A percentile compares a stretch with the other conserved stretches of the same genome.
Conservation (phyloP, 2,329 filamentous ascomycete species). For the Diaporthe helianthi region DNA sequence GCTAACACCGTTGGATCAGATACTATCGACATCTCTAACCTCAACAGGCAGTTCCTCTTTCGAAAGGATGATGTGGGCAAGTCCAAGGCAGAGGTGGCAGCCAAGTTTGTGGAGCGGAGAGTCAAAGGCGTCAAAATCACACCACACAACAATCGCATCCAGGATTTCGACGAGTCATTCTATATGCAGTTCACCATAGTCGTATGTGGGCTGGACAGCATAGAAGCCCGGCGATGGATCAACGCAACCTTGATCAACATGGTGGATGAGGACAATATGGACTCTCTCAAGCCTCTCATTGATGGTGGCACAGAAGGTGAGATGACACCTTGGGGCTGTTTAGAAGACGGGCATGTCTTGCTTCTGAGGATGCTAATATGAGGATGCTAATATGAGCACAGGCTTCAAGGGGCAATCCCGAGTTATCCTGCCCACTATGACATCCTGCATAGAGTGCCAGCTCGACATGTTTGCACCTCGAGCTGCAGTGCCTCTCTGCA, state of each 20-base stretch:
- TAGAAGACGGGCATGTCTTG: neutral
- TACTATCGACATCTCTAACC: constrained; percentile 97
- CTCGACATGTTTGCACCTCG: constrained; percentile 98
- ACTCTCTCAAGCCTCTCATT: constrained; percentile 90
- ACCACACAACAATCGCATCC: constrained; percentile 91
- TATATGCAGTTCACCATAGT: constrained; percentile 97
- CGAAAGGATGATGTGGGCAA: constrained; percentile 90
- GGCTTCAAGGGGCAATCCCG: constrained; percentile 96
- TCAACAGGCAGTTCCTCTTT: constrained; percentile 98
- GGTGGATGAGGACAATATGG: constrained; percentile 82
- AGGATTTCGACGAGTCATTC: constrained; percentile 95
- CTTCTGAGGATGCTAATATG: constrained; percentile 1
- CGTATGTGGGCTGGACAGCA: constrained; percentile 93
- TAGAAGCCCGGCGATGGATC: constrained; percentile 98
- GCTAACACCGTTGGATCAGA: constrained; percentile 57
- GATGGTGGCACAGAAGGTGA: constrained; percentile 92
- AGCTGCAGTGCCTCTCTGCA: constrained; percentile 95
- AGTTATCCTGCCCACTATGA: constrained; percentile 90
- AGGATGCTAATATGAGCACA: constrained; percentile 41
- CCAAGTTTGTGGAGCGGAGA: constrained; percentile 86
- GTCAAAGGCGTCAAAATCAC: constrained; percentile 93
- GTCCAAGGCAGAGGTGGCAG: constrained; percentile 91
- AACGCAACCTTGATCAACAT: constrained; percentile 92
- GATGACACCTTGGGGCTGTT: neutral
- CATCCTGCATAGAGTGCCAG: constrained; percentile 97